Base-by-base conservation (phyloP, 2,329 filamentous ascomycete species). In the Didymellaceae sp. region DNA sequence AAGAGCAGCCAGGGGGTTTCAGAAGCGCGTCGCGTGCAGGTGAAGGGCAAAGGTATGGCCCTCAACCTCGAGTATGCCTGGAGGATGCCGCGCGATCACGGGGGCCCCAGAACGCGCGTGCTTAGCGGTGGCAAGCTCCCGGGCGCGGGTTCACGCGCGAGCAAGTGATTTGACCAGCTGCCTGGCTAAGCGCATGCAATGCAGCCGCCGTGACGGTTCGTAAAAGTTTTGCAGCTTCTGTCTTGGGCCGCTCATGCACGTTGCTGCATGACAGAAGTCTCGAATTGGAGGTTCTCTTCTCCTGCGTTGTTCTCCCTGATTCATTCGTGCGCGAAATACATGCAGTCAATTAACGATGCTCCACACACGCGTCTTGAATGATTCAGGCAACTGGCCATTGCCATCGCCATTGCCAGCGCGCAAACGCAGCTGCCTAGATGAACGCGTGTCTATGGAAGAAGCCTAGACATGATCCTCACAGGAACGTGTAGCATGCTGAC, bases 41-140 rank as follows among this genome's bases (percentile, higher is more conserved):
- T 34, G 45, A 55, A 43, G 49, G 39, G 33, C 44, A 35, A 45
- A 41, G 53, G 26, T 28, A 50, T 45, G 31, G 31, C 14, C 32
- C 35, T 46, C 43, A 47, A 56, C 45, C 22, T 52, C 45, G 43
- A 49, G 41, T 41, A 49, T 57, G 55, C 44, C 54, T 62, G 52
- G 31, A 45, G 44, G 49, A 43, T 54, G 55, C 52, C 61, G 59
- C 61, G 61, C 52, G 52, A 52, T 63, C 59, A 61, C 51, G 54
- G 31, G 40, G 42, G 42, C 56, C 48, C 47, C 48, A 52, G 42
- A 46, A 52, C 55, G 59, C 61, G 56, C 55, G 45, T 54, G 52
- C 53, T 59, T 54, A 62, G 40, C 37, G 48, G 48, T 52, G 48
- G 48, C 48, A 37, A 46, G 33, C 40, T 50, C 33, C 46, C 46